phyloP scores from a whole-genome alignment of 2,329 filamentous ascomycete genomes.

The Coniosporium tulheliwenetii region DNA sequence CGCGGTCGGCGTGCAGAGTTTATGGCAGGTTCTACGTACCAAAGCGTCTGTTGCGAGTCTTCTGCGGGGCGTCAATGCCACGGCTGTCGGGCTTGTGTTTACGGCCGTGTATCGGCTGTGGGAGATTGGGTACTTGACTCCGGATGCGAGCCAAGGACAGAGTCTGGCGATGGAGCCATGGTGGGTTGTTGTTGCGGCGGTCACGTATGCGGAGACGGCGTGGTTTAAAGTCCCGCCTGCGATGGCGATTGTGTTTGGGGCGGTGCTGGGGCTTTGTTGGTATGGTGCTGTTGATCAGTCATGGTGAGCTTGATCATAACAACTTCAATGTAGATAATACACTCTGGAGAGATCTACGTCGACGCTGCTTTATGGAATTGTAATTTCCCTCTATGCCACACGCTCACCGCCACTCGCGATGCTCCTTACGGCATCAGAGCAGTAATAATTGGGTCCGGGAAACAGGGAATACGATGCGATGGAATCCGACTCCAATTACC shows the following conservation, averaged over 20 bases:
- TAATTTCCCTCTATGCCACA: no score
- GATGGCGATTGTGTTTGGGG: conserved; percentile 23
- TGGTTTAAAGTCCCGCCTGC: conserved; percentile 25
- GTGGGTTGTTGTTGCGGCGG: conserved; percentile 28
- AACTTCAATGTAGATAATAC: no score
- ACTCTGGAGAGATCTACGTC: no score
- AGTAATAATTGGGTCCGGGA: no score
- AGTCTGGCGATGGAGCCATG: conserved; percentile 24
- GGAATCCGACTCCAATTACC: no score
- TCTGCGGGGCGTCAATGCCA: conserved; percentile 24
- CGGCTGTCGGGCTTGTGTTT: conserved; percentile 26
- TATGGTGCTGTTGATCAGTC: conserved; percentile 25
- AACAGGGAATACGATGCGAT: no score
- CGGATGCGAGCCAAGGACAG: conserved; percentile 16
- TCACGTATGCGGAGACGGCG: conserved; percentile 23
- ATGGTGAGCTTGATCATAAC: no score
- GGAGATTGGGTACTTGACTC: conserved; percentile 26
- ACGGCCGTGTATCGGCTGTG: conserved; percentile 29
- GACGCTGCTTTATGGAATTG: no score
- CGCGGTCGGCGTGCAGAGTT: conserved; percentile 18
- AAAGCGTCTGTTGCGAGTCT: conserved; percentile 17
- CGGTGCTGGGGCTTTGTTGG: conserved; percentile 21
- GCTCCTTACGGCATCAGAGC: no score
- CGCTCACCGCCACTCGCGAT: no score
- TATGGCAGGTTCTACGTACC: conserved; percentile 22